phyloP scores from a whole-genome alignment of 257 asterid species.

The Lycium ferocissimum region DNA sequence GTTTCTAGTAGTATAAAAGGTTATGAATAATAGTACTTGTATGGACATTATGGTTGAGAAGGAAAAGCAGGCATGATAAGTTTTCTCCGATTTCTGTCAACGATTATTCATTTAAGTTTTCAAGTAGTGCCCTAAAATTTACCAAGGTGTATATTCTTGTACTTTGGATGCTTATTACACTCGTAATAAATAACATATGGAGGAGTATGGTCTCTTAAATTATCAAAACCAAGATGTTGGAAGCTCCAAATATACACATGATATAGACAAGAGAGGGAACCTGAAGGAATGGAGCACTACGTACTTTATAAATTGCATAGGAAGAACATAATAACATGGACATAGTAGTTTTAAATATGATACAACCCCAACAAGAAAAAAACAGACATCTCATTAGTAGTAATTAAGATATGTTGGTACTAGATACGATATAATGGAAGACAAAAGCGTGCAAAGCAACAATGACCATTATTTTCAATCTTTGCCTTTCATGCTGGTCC shows the following conservation, averaged over 20 bases:
- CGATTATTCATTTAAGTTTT: background rate
- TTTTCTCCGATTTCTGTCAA: background rate
- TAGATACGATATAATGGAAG: conserved; percentile 35
- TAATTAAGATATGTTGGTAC: background rate
- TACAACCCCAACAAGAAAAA: background rate
- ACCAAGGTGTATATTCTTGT: background rate
- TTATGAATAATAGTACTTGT: background rate
- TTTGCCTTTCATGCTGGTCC: conserved; percentile 45
- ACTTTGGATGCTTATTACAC: conserved; percentile 24
- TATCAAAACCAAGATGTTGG: conserved; percentile 32
- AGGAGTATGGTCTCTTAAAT: conserved; percentile 31
- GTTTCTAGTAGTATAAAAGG: too few relatives aligned
- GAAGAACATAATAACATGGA: conserved; percentile 23
- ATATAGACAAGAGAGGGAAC: conserved; percentile 18
- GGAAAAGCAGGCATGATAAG: background rate
- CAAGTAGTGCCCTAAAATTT: background rate
- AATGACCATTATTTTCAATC: conserved; percentile 32
- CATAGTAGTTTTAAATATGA: conserved; percentile 23
- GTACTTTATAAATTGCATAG: conserved; percentile 23
- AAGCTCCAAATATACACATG: background rate
- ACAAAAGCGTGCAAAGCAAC: conserved; percentile 60
- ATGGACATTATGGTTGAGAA: background rate
- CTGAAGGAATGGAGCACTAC: conserved; percentile 24
- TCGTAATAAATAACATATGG: background rate
- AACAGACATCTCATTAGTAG: background rate